phyloP scores from a whole-genome alignment of 352 stramenopile species.

The Saprolegnia diclina region DNA sequence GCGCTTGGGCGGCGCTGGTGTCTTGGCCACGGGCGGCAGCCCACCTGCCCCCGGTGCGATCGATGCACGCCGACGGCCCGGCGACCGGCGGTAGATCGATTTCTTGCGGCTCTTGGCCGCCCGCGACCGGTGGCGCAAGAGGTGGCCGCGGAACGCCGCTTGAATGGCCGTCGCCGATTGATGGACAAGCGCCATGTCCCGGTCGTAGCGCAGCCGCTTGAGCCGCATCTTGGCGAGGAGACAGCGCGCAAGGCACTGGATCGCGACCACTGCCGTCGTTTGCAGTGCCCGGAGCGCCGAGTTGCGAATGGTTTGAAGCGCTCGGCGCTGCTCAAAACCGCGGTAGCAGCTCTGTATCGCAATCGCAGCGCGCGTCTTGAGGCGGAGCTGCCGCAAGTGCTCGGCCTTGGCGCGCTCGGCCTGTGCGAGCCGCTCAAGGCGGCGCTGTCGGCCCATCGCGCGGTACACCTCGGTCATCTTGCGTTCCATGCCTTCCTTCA shows the following conservation, averaged over 20 bases:
- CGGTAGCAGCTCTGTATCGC: conserved; percentile 10
- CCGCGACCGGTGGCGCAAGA: neutral
- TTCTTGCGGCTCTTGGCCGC: neutral
- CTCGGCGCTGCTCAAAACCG: neutral
- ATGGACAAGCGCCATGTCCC: conserved; percentile 1
- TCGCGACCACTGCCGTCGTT: neutral
- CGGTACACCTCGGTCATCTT: conserved; percentile 12
- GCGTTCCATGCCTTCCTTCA: neutral
- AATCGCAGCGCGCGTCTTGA: neutral
- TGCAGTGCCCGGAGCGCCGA: neutral
- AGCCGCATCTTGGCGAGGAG: conserved; percentile 4
- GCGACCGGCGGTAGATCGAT: neutral
- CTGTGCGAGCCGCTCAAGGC: conserved; percentile 6
- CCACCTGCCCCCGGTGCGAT: neutral
- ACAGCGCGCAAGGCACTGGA: conserved; percentile 6
- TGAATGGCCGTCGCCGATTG: conserved; percentile 12
- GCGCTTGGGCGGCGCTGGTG: neutral
- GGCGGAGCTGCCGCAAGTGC: neutral
- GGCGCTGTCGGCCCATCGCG: neutral
- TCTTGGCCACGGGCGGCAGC: conserved; percentile 5
- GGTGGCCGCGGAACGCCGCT: conserved; percentile 12
- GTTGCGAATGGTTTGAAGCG: neutral
- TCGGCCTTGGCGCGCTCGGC: neutral
- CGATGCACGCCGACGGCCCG: neutral
- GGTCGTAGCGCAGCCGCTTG: neutral